phyloP scores from a whole-genome alignment of 2,329 filamentous ascomycete species.

The Beauveria sp. region DNA sequence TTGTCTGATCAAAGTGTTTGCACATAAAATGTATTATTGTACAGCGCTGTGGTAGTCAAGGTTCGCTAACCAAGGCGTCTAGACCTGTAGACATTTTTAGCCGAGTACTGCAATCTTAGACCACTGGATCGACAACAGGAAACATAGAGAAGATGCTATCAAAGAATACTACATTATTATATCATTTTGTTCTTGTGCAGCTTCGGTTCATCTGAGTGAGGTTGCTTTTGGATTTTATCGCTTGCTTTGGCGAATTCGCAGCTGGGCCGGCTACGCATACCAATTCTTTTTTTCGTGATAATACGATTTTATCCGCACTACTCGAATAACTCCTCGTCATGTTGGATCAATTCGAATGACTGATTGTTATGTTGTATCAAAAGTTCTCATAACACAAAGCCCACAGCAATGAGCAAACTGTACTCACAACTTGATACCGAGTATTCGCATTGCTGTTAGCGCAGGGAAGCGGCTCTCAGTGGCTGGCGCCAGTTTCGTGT shows the following conservation, averaged over 20 bases:
- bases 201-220: too few species aligned
- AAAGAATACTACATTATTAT: background rate
- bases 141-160: background rate
- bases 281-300: too few species aligned
- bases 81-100: background rate
- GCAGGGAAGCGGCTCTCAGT: background rate
- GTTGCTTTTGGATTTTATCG: too few species aligned
- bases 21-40: background rate
- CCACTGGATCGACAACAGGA: background rate
- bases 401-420: background rate
- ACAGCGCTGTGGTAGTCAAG: background rate
- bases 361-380: background rate
- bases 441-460: background rate
- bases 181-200: background rate
- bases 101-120: background rate
- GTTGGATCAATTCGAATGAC: background rate
- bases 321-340: too few species aligned
- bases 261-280: too few species aligned
- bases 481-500: conserved; percentile 7
- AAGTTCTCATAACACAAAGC: background rate
- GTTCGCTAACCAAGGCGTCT: conserved; percentile 2
- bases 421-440: background rate
- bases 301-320: too few species aligned
- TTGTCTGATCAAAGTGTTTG: conserved; percentile 45
- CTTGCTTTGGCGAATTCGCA: too few species aligned